Evolutionary conservation across 2,329 filamentous ascomycete species (phyloP), one percentile per base, ranked within the genome.

Genomic region (Paraphoma chrysanthemicola): DNA sequence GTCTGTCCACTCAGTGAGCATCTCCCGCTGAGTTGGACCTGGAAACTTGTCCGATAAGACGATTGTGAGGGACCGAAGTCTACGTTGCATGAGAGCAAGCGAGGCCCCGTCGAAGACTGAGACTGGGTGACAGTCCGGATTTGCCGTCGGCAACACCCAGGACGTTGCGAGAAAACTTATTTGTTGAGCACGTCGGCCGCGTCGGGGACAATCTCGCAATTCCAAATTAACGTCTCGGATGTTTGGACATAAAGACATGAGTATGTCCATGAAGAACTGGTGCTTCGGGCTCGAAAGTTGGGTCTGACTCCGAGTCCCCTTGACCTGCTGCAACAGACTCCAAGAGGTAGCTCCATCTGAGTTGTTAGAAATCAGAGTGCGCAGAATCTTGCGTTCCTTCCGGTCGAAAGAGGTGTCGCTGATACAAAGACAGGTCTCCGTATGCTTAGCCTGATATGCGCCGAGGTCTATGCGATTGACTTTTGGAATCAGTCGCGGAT

Each of bases 31-130:
- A 4, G 30, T 23, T 6, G 53, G 47, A 3, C 62, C 58, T 31
- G 59, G 61, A 52, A 54, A 62, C 12, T 52, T 51, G 10, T 41
- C 50, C 4, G 54, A 47, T 30, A 60, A 48, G 10, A 36, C 18
- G 14, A 68, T 57, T 1, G 50, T 65, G 23, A 68, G 60, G 4
- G 39, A n/a, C 14, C 56, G 57, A 9, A 69, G 56, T 17, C 44
- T 56, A 8, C 39, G 36, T 14, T 51, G 42, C 9, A 64, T 47
- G 3, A 61, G 18, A 2, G 46, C 11, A 16, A 57, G 33, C 0
- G 55, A 54, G 7, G 51, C 31, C 7, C 57, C 62, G 7, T 50
- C 44, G 28, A 67, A 66, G 18, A 51, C 58, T 1, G 50, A 17
- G 12, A 54, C 23, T 17, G 50, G 51, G 4, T 33, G n/a, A 18